These are phyloP conservation scores for Taiozyma onychis DNA, from an alignment of 1,139 yeast species.

Conservation along the genomic window DNA sequence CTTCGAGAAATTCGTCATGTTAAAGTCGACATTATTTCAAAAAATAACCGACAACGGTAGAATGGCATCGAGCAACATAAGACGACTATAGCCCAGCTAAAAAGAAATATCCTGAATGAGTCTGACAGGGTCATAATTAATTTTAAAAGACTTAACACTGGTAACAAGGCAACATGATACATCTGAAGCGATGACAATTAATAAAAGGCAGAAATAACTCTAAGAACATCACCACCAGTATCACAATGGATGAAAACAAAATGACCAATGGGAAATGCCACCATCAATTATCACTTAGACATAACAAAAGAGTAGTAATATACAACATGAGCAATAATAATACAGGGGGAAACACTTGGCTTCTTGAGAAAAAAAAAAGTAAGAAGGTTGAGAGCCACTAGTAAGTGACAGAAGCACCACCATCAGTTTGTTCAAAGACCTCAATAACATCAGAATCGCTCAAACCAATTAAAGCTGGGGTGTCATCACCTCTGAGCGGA, in stretches of 20 bases:
- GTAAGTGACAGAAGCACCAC: conserved; percentile 4
- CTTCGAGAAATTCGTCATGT: neutral
- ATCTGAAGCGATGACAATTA: neutral
- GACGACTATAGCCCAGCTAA: conserved; percentile 1
- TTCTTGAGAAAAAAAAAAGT: neutral
- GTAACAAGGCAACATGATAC: neutral
- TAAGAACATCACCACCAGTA: neutral
- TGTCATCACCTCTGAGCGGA: conserved; percentile 1
- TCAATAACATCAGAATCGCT: conserved; percentile 10
- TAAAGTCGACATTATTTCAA: neutral
- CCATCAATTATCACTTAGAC: neutral
- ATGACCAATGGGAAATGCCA: neutral
- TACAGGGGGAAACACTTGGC: neutral
- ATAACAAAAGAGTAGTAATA: neutral
- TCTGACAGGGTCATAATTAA: neutral
- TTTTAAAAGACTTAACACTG: neutral
- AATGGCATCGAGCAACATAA: conserved; percentile 1
- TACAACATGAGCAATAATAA: neutral
- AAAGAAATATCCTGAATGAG: neutral
- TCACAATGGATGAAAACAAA: neutral
- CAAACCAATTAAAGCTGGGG: conserved; percentile 10
- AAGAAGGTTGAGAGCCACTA: neutral
- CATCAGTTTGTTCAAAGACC: conserved; percentile 8
- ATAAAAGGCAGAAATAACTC: neutral
- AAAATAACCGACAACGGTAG: neutral